These are phyloP conservation scores for Nakazawaea ernobii DNA, from an alignment of 805 yeast species.

Conservation along the genomic window DNA sequence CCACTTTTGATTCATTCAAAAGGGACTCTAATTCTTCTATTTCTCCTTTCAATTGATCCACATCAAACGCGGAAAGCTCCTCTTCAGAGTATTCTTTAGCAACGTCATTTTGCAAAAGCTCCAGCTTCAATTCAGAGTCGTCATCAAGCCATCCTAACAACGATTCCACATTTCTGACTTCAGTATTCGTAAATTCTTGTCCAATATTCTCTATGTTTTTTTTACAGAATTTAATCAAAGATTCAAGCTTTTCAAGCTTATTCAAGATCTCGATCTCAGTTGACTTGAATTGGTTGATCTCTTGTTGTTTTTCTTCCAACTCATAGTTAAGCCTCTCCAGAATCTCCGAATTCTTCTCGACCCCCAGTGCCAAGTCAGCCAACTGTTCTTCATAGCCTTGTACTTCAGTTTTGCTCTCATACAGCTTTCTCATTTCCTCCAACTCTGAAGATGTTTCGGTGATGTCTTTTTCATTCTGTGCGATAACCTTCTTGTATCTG, in stretches of 20 bases:
- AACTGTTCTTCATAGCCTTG: conserved; percentile 29
- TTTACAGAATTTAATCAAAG: conserved; percentile 29
- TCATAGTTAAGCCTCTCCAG: conserved; percentile 37
- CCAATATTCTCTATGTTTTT: conserved; percentile 33
- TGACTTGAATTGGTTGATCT: conserved; percentile 53
- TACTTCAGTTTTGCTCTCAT: conserved; percentile 22
- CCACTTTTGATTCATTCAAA: conserved; percentile 53
- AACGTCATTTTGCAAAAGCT: conserved; percentile 22
- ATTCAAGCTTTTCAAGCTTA: conserved; percentile 52
- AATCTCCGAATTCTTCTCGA: conserved; percentile 34
- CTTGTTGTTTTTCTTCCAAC: conserved; percentile 31
- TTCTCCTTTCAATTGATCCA: conserved; percentile 42
- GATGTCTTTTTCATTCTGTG: conserved; percentile 43
- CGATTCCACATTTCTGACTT: conserved; percentile 48
- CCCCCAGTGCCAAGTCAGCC: conserved; percentile 20
- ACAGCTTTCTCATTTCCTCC: conserved; percentile 23
- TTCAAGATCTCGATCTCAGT: conserved; percentile 62
- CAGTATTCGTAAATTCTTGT: conserved; percentile 35
- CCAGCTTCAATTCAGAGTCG: conserved; percentile 16
- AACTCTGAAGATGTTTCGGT: conserved; percentile 27
- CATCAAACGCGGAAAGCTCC: conserved; percentile 43
- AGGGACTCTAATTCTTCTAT: conserved; percentile 50
- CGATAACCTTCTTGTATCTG: conserved; percentile 44
- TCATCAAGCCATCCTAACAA: conserved; percentile 47
- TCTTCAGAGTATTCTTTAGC: conserved; percentile 43